These are phyloP conservation scores for Nannochloropsis salina DNA, from an alignment of 108 stramenopile species.

Conservation along the genomic window DNA sequence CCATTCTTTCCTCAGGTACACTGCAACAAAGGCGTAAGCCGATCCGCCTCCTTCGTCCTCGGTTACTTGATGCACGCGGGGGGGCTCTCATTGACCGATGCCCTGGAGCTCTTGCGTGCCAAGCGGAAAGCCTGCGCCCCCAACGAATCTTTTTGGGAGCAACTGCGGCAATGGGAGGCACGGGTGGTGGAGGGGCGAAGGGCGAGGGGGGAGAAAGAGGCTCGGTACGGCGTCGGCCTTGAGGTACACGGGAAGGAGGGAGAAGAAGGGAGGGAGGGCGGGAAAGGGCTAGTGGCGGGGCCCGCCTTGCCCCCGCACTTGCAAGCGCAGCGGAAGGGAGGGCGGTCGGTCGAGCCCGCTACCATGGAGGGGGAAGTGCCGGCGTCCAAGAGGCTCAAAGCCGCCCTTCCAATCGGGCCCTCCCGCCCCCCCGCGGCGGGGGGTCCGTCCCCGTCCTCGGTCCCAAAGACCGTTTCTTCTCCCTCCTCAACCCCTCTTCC, in stretches of 20 bases:
- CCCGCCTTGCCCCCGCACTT: too few relatives aligned
- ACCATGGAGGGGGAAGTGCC: not conserved
- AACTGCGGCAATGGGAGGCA: not conserved
- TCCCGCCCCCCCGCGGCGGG: not conserved
- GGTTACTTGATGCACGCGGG: not conserved
- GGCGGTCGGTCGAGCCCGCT: not conserved
- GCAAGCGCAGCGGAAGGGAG: not conserved
- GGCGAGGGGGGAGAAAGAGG: not conserved
- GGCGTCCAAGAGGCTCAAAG: not conserved
- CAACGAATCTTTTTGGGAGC: not conserved
- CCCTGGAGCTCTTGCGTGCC: not conserved
- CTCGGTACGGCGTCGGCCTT: not conserved
- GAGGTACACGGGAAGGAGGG: not conserved
- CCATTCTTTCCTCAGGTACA: not conserved
- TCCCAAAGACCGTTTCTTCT: too few relatives aligned
- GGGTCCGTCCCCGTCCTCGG: too few relatives aligned
- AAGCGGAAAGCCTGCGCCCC: not conserved
- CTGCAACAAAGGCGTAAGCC: conserved; percentile 18
- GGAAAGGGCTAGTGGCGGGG: not conserved
- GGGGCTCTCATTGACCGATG: not conserved
- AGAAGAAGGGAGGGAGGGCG: not conserved
- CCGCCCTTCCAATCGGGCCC: not conserved
- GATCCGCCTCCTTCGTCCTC: conserved; percentile 15
- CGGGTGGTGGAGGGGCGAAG: not conserved
- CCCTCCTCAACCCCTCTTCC: too few relatives aligned